Evolutionary conservation across 345 rosid species (phyloP), one percentile per base, ranked within the genome.

Genomic region (Citrus trifoliata): DNA sequence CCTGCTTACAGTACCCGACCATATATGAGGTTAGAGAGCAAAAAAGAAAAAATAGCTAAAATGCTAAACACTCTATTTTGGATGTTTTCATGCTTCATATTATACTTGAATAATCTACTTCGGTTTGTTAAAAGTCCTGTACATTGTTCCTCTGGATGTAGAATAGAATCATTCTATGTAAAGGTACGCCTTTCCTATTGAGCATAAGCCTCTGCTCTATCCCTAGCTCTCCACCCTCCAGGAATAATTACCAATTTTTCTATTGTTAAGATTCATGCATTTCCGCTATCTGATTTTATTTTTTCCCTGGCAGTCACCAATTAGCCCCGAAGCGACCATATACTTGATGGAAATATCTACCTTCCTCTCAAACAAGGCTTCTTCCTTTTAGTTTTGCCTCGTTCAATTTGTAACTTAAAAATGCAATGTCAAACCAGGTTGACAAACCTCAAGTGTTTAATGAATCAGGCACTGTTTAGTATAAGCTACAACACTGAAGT

Each of bases 261-360:
- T 73, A 38, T 56, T 58, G 71, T 66, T 46, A 71, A 71, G 38
- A 73, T 61, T 67, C 74, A 27, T 75, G 75, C 70, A 61, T 69
- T 64, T 72, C 55, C 22, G 13, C 8, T 64, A 24, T 35, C 32
- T 66, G 69, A 80, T 48, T 24, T 69, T 56, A 37, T 27, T 53
- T 25, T 33, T 73, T 76, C 25, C 63, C 32, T 40, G 87, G 83
- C 89, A 93, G 99, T 86, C 97, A 32, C 86, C 86, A 78, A 96
- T 96, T 74, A 96, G 97, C 85, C 94, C 97, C 55, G 94, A 94
- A 87, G 97, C 93, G 10, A 85, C 88, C 81, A 88, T 65, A 64
- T 96, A 81, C 89, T 93, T 64, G 92, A 96, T 73, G 93, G 97
- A 70, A 87, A 89, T 91, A 89, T 85, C 74, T 96, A 71, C 60